Evolutionary conservation across 1,284 basidiomycete genomes (phyloP).

Genomic region (Ganoderma lucidum): DNA sequence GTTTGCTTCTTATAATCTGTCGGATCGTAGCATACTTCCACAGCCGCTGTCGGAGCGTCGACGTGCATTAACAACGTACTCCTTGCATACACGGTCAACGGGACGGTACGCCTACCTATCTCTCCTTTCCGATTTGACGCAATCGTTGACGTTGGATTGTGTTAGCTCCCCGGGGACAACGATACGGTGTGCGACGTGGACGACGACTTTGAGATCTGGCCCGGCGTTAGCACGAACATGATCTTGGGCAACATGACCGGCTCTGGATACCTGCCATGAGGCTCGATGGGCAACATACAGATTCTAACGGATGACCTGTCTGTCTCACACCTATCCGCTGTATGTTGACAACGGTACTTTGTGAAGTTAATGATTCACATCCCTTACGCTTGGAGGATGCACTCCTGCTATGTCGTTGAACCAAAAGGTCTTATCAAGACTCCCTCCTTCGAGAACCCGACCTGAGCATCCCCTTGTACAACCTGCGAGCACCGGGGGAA

Average conservation of each 20-base stretch:
- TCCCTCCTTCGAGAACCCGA: too few species aligned
- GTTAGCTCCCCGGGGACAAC: slow-evolving; percentile 10
- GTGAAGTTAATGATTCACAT: background rate
- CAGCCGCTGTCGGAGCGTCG: background rate
- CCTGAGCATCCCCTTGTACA: too few species aligned
- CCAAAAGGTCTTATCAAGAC: too few species aligned
- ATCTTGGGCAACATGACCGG: slow-evolving; percentile 4
- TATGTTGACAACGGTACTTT: background rate
- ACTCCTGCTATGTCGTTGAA: too few species aligned
- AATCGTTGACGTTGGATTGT: background rate
- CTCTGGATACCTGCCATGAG: background rate
- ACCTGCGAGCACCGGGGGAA: too few species aligned
- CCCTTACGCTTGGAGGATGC: too few species aligned
- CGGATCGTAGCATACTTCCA: slow-evolving; percentile 4
- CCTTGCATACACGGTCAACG: slow-evolving; percentile 7
- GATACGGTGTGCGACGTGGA: slow-evolving; percentile 18
- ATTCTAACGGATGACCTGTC: background rate
- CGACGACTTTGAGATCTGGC: slow-evolving; percentile 16
- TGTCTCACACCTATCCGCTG: background rate
- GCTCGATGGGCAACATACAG: background rate
- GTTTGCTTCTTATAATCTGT: background rate
- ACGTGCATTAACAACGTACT: slow-evolving; percentile 1
- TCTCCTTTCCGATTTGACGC: background rate
- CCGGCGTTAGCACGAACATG: slow-evolving; percentile 13
- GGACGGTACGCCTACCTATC: slow-evolving; percentile 10